These are phyloP conservation scores for Geotrichum reessii DNA, from an alignment of 1,139 yeast genomes.

Conservation along the genomic window DNA sequence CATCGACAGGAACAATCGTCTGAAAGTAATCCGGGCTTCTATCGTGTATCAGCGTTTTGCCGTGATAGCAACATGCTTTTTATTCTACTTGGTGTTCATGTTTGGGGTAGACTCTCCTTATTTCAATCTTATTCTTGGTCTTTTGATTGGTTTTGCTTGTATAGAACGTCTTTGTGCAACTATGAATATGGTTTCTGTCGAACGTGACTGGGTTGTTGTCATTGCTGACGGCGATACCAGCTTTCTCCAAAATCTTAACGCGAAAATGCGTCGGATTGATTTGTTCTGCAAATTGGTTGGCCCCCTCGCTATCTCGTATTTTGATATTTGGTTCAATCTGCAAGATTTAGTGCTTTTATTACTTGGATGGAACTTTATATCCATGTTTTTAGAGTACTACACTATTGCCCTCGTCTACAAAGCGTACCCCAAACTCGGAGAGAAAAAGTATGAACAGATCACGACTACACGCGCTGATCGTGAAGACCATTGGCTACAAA, in stretches of 20 bases:
- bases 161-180: constrained; percentile 36
- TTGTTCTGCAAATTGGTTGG: constrained; percentile 37
- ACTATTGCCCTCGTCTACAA: constrained; percentile 34
- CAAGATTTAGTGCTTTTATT: constrained; percentile 27
- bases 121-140: constrained; percentile 18
- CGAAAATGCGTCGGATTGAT: constrained; percentile 38
- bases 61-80: constrained; percentile 30
- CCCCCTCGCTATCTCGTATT: constrained; percentile 36
- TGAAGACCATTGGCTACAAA: background rate
- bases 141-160: constrained; percentile 33
- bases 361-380: constrained; percentile 30
- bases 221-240: constrained; percentile 31
- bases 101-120: constrained; percentile 5
- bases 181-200: constrained; percentile 38
- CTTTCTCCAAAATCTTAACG: constrained; percentile 31
- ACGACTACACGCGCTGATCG: background rate
- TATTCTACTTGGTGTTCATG: constrained; percentile 21
- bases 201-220: constrained; percentile 41
- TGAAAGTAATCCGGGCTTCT: constrained; percentile 32
- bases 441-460: background rate
- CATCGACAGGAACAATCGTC: constrained; percentile 30
- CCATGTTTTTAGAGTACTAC: constrained; percentile 34
- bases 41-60: constrained; percentile 35
- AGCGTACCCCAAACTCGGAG: constrained; percentile 20
- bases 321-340: constrained; percentile 29